Percentiles rank a stretch among this genome's conserved stretches.
These are phyloP conservation scores for Verticillium isaacii DNA, from an alignment of 2,329 filamentous ascomycete genomes.

Conservation along the genomic window DNA sequence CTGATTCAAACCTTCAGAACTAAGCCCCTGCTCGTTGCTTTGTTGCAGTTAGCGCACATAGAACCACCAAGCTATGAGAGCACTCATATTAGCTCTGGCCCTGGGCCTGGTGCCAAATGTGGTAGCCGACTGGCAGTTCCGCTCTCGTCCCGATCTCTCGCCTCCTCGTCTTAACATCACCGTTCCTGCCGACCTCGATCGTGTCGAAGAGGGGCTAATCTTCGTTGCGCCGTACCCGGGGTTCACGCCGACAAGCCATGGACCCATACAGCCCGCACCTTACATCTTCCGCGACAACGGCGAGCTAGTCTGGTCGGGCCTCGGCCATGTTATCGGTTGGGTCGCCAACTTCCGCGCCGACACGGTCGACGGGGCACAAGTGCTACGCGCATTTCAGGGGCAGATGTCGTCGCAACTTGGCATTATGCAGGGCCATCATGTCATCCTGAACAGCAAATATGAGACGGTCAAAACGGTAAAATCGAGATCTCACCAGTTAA, in stretches of 20 bases:
- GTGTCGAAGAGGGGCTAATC: slow-evolving; percentile 36
- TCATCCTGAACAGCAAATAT: slow-evolving; percentile 48
- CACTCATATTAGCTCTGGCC: neutral
- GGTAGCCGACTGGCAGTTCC: slow-evolving; percentile 11
- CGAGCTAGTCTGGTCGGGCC: slow-evolving; percentile 53
- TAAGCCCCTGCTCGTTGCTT: neutral
- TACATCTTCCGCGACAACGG: slow-evolving; percentile 53
- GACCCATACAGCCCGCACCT: slow-evolving; percentile 45
- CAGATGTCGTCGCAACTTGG: slow-evolving; percentile 45
- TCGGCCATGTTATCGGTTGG: slow-evolving; percentile 47
- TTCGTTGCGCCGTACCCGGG: slow-evolving; percentile 36
- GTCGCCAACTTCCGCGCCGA: slow-evolving; percentile 47
- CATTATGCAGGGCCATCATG: slow-evolving; percentile 49
- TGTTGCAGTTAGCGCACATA: neutral
- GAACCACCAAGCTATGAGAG: no score
- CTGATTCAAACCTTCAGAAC: neutral
- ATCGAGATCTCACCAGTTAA: slow-evolving; percentile 44
- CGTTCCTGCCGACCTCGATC: slow-evolving; percentile 29
- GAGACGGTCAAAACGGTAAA: slow-evolving; percentile 48
- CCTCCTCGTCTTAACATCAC: slow-evolving; percentile 34
- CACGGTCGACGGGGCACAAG: slow-evolving; percentile 43
- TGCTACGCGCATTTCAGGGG: slow-evolving; percentile 51
- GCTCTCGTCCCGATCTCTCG: slow-evolving; percentile 20
- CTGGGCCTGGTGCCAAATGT: slow-evolving; percentile 1
- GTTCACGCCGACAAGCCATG: slow-evolving; percentile 31